Percentiles rank a stretch among this genome's conserved stretches.
Conservation (phyloP, 1,139 yeast species). For the Taphrina betulina region DNA sequence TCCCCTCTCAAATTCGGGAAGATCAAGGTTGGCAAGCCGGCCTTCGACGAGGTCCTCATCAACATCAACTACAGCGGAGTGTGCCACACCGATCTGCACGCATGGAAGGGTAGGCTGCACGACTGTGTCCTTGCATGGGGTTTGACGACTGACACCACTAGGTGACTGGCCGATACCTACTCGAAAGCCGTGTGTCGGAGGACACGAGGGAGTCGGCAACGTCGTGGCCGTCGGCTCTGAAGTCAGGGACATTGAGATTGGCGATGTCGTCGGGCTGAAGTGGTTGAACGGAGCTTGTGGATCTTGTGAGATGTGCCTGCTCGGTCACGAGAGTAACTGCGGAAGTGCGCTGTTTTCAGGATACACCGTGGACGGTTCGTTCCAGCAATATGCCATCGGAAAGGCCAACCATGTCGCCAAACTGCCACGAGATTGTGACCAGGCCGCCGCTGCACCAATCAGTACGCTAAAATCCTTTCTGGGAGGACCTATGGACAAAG, state of each 20-base stretch:
- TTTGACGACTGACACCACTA: background rate
- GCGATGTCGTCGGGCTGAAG: slow-evolving; percentile 28
- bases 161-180: slow-evolving; percentile 31
- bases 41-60: slow-evolving; percentile 59
- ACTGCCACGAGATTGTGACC: slow-evolving; percentile 49
- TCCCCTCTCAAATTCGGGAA: slow-evolving; percentile 42
- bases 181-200: slow-evolving; percentile 27
- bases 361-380: slow-evolving; percentile 77
- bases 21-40: slow-evolving; percentile 63
- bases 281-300: slow-evolving; percentile 30
- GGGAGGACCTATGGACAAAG: too few species aligned
- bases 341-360: slow-evolving; percentile 46
- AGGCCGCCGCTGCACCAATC: slow-evolving; percentile 18
- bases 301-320: slow-evolving; percentile 25
- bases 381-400: slow-evolving; percentile 82
- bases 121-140: background rate
- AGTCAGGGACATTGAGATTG: slow-evolving; percentile 16
- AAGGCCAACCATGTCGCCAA: slow-evolving; percentile 83
- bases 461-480: too few species aligned
- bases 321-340: slow-evolving; percentile 30
- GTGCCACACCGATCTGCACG: slow-evolving; percentile 60
- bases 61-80: slow-evolving; percentile 67
- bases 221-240: slow-evolving; percentile 11
- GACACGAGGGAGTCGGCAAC: slow-evolving; percentile 31
- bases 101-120: slow-evolving; percentile 11